These are phyloP conservation scores for Yarrowia phangngaensis DNA, from an alignment of 805 yeast species.

Conservation along the genomic window DNA sequence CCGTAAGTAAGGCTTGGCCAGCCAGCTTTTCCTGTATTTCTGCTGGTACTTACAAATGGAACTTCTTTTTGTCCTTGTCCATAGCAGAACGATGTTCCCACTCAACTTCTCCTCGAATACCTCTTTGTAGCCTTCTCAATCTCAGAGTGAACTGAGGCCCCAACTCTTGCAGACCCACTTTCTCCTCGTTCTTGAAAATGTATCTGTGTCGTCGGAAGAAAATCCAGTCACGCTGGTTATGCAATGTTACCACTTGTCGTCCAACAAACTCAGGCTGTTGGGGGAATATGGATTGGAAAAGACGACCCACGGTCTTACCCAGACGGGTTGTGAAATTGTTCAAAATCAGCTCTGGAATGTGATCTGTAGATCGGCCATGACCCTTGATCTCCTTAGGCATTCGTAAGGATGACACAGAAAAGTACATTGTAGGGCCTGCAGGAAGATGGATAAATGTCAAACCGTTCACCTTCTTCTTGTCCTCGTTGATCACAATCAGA, in stretches of 20 bases:
- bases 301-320: conserved; percentile 88
- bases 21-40: no score
- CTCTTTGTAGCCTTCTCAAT: conserved; percentile 83
- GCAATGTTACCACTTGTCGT: conserved; percentile 90
- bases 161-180: conserved; percentile 89
- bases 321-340: conserved; percentile 90
- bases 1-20: no score
- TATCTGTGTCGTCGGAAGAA: conserved; percentile 95
- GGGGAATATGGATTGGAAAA: conserved; percentile 90
- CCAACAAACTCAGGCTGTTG: conserved; percentile 92
- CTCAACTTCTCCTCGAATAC: conserved; percentile 84
- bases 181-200: conserved; percentile 80
- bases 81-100: conserved; percentile 96
- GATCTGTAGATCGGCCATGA: conserved; percentile 87
- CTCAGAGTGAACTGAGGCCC: conserved; percentile 96
- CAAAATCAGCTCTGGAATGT: conserved; percentile 84
- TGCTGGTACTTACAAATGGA: conserved; percentile 63
- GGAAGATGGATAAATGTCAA: conserved; percentile 91
- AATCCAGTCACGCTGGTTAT: conserved; percentile 92
- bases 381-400: conserved; percentile 75
- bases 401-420: conserved; percentile 71
- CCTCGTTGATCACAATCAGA: conserved; percentile 85
- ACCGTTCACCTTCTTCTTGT: conserved; percentile 87
- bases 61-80: conserved; percentile 95
- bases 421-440: conserved; percentile 91